Evolutionary conservation across 108 stramenopile genomes (phyloP).

Genomic region (Chaetoceros muelleri): DNA sequence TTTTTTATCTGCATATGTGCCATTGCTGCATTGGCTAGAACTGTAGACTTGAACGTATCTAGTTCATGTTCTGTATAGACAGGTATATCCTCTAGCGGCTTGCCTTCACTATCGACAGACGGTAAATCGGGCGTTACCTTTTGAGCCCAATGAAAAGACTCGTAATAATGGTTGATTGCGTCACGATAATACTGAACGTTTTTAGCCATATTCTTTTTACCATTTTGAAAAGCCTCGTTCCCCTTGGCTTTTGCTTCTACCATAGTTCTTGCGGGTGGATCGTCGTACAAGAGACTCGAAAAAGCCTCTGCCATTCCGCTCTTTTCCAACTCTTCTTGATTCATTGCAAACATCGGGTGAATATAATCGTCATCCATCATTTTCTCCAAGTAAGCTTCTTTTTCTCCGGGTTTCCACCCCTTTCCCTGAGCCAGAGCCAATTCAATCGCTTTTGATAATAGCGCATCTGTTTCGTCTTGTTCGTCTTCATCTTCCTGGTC

Average conservation of each 20-base stretch:
- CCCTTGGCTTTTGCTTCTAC: slow-evolving; percentile 63
- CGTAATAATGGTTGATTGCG: slow-evolving; percentile 84
- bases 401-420: slow-evolving; percentile 78
- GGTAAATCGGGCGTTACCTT: slow-evolving; percentile 44
- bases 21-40: slow-evolving; percentile 69
- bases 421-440: slow-evolving; percentile 74
- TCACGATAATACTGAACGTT: slow-evolving; percentile 82
- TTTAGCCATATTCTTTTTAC: slow-evolving; percentile 68
- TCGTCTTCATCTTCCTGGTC: slow-evolving; percentile 50
- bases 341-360: slow-evolving; percentile 71
- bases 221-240: slow-evolving; percentile 56
- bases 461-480: slow-evolving; percentile 36
- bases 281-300: slow-evolving; percentile 55
- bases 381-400: slow-evolving; percentile 68
- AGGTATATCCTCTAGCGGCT: slow-evolving; percentile 13
- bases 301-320: slow-evolving; percentile 76
- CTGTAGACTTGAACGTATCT: slow-evolving; percentile 50
- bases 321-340: slow-evolving; percentile 56
- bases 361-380: slow-evolving; percentile 64
- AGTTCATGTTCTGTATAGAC: slow-evolving; percentile 60
- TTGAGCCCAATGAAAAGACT: slow-evolving; percentile 69
- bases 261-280: slow-evolving; percentile 58
- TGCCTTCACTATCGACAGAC: slow-evolving; percentile 1
- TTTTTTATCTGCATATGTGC: slow-evolving; percentile 78
- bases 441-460: slow-evolving; percentile 79